A percentile compares a stretch with the other conserved stretches of the same genome.
phyloP scores from a whole-genome alignment of 2,329 filamentous ascomycete species.

The Neopestalotiopsis clavispora region DNA sequence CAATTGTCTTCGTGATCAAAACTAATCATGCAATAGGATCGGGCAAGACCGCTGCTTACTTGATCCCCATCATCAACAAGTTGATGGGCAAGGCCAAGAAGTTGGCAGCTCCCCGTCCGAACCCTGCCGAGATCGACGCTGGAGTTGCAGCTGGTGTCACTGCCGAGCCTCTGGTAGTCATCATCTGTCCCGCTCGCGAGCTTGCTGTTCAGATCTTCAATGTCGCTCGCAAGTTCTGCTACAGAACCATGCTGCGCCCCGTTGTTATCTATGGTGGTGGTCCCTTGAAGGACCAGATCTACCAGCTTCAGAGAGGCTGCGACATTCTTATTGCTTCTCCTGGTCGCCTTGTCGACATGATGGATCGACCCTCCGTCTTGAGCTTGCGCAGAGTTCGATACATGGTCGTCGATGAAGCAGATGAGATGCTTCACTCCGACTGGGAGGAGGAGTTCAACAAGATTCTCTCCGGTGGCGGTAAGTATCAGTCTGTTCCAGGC shows the following conservation, averaged over 20 bases:
- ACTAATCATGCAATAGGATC: constrained; percentile 65
- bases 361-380: constrained; percentile 71
- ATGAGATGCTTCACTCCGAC: constrained; percentile 83
- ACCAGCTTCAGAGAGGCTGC: constrained; percentile 80
- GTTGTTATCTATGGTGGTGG: constrained; percentile 88
- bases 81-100: constrained; percentile 97
- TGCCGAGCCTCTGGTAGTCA: constrained; percentile 86
- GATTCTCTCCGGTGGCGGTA: constrained; percentile 83
- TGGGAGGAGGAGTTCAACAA: constrained; percentile 79
- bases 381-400: constrained; percentile 79
- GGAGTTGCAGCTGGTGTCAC: constrained; percentile 54
- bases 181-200: constrained; percentile 88
- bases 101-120: constrained; percentile 78
- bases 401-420: constrained; percentile 89
- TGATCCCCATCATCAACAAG: constrained; percentile 86
- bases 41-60: constrained; percentile 92
- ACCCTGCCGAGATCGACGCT: constrained; percentile 59
- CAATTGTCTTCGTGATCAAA: constrained; percentile 14
- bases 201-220: constrained; percentile 94
- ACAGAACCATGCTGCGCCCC: constrained; percentile 91
- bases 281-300: constrained; percentile 70
- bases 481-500: constrained; percentile 35
- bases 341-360: constrained; percentile 84
- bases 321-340: constrained; percentile 89
- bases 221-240: constrained; percentile 89